Evolutionary conservation across 2,329 filamentous ascomycete species (phyloP).

Genomic region (Xylariales sp.): DNA sequence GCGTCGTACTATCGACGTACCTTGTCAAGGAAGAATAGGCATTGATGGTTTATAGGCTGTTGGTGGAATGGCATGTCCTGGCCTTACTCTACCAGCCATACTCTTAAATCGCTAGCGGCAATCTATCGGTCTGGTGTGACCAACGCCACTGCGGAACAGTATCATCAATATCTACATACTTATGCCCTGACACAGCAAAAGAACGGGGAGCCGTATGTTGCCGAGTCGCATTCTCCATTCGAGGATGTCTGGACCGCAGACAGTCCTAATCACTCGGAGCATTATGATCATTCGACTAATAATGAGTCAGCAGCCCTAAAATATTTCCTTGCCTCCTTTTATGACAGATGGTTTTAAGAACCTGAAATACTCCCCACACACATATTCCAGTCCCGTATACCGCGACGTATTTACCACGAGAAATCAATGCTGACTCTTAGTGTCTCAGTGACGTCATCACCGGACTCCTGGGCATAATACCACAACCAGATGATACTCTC

Average conservation of each 20-base stretch:
- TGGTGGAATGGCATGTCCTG: constrained; percentile 60
- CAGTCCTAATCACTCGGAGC: constrained; percentile 53
- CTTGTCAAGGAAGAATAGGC: neutral
- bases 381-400: neutral
- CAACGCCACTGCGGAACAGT: constrained; percentile 53
- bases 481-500: constrained; percentile 53
- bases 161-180: constrained; percentile 52
- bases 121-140: constrained; percentile 51
- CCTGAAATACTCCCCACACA: neutral
- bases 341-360: no score
- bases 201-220: constrained; percentile 56
- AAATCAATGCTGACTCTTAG: constrained; percentile 1
- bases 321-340: neutral
- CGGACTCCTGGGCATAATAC: constrained; percentile 56
- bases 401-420: neutral
- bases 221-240: constrained; percentile 57
- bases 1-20: neutral
- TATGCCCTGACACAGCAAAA: constrained; percentile 57
- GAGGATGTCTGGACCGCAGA: constrained; percentile 53
- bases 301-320: constrained; percentile 48
- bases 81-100: constrained; percentile 57
- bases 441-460: constrained; percentile 54
- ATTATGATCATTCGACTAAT: constrained; percentile 59
- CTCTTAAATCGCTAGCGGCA: constrained; percentile 54
- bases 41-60: constrained; percentile 50